Base-by-base conservation (phyloP, 2,329 filamentous ascomycete species). In the Stylonectria norvegica region DNA sequence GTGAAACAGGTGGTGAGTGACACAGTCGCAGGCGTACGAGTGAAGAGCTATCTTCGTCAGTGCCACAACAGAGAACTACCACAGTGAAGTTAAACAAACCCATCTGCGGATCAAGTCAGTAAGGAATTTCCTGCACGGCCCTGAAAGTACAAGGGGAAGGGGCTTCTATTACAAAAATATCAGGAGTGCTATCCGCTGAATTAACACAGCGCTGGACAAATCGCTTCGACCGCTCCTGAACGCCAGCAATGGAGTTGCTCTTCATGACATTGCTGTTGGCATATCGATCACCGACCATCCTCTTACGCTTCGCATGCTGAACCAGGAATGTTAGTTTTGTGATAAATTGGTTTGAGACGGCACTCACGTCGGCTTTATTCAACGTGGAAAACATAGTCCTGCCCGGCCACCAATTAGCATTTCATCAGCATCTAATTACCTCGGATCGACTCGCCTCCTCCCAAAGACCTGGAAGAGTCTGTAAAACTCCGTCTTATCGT, bases 1-100 rank as follows among this genome's bases (percentile, higher is more conserved):
- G 39, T 83, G 78, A 55, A 86, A 84, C n/a, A 86, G 69, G 49
- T 85, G 81, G 52, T 84, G 78, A 1, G 81, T 83, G 19, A 80
- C 74, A 51, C 82, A 84, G 55, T 86, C 83, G 38, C 85, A 78
- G 1, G 83, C 82, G 56, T 83, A 86, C 18, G 81, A 75, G 47
- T 86, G 83, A 2, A 86, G 65, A 30, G 58, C 58, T 66, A 30
- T 11, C 16, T 14, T 18, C 1, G 38, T 63, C 31, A 61, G 55
- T 36, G 15, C 20, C 17, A 17, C 20, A n/a, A 37, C 9, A 11
- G 22, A 5, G 7, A 5, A 9, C 11, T 18, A 16, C 20, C 12
- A 37, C 9, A 11, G 22, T 6, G 7, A 5, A 9, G 11, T 20
- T 18, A 10, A 17, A 56, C 58, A 28, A 46, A 63, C 62, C 53